Conservation (phyloP, 2,329 filamentous ascomycete species). For the Penicillium sp. region DNA sequence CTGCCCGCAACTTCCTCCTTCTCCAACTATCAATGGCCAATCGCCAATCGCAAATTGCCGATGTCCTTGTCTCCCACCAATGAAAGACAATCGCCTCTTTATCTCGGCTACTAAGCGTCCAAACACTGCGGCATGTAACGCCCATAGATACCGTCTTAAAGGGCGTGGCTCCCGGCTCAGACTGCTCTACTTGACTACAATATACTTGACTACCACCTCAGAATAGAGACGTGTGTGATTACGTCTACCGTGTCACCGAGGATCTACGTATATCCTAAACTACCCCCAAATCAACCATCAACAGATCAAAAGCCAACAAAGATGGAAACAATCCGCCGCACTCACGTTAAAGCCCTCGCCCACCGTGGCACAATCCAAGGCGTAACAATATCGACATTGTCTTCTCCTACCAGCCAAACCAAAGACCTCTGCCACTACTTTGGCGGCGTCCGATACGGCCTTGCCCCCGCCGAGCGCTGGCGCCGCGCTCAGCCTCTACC, state of each 20-base stretch:
- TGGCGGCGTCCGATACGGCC: conserved; percentile 57
- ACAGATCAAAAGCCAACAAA: neutral
- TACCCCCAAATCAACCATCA: neutral
- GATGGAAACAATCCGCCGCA: conserved; percentile 29
- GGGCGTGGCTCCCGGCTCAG: neutral
- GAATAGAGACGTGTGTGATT: neutral
- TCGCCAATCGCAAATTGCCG: conserved; percentile 15
- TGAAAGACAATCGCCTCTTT: conserved; percentile 8
- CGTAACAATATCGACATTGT: conserved; percentile 42
- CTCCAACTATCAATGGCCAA: neutral
- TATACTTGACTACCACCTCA: neutral
- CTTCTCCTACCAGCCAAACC: conserved; percentile 26
- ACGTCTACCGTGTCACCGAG: neutral
- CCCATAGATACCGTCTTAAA: neutral
- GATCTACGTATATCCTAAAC: neutral
- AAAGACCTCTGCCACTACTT: conserved; percentile 52
- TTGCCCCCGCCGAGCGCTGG: conserved; percentile 54
- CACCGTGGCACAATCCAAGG: conserved; percentile 53
- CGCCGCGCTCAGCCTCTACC: conserved; percentile 51
- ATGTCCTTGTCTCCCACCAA: conserved; percentile 19
- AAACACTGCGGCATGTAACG: conserved; percentile 11
- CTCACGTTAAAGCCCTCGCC: conserved; percentile 28
- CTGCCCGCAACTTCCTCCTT: neutral
- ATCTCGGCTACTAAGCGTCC: conserved; percentile 20
- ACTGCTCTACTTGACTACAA: neutral